Evolutionary conservation across 352 stramenopile genomes (phyloP), one percentile per base, ranked within the genome.

Genomic region (Phytophthora cactorum): DNA sequence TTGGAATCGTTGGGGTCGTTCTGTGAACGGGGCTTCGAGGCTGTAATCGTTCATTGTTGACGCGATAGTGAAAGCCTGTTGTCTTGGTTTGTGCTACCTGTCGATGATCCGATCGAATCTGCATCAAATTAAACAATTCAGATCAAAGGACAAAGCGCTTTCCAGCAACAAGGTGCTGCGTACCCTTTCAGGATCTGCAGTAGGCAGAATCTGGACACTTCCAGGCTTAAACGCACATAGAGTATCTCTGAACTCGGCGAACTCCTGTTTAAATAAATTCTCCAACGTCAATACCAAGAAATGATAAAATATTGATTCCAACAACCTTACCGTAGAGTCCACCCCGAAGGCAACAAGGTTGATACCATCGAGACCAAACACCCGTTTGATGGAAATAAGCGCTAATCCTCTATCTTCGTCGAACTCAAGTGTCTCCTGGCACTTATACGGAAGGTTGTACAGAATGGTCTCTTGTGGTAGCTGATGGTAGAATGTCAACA

Each of bases 371-470:
- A 54, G 9, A n/a, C 53, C 45, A 2, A 67, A 41, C 10, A n/a
- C 45, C 9, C 36, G 31, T 10, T 70, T 74, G 11, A 66, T 54
- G 44, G 62, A 65, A 15, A 79, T 44, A 52, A 72, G 69, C 12
- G 56, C 57, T 41, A 79, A 34, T 0, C 17, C 11, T 15, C 59
- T 77, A 8, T 15, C 4, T 12, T 72, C 53, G 15, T 84, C 77
- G 5, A 82, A 66, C 27, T 86, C 78, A 2, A 84, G 32, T 17
- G 60, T 69, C 50, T 86, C 66, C 25, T 89, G 56, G 44, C 78
- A 84, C 2, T 50, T 67, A 50, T 85, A 79, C 7, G 82, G 82
- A 12, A 91, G 64, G 43, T 91, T 91, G 45, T 82, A 72, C 22
- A 91, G 66, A 8, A 75, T 78, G 0, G 78, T 81, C 32, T 86